These are phyloP conservation scores for Danielia reshetovae DNA, from an alignment of 805 yeast genomes.

Conservation along the genomic window DNA sequence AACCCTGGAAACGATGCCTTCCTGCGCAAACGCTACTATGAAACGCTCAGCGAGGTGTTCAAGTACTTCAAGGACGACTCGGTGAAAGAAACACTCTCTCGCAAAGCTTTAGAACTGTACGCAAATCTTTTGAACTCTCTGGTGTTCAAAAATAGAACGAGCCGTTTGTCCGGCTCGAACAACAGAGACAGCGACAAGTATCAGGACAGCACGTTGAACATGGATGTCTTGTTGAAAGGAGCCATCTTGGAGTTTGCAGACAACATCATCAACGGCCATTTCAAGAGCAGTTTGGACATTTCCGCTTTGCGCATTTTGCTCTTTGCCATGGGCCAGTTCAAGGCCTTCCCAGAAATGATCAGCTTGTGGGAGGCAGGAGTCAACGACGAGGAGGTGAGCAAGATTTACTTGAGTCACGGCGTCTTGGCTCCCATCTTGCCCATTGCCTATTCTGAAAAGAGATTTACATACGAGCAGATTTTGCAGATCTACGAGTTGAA, in stretches of 20 bases:
- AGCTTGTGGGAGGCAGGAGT: conserved; percentile 67
- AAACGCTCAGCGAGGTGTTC: conserved; percentile 7
- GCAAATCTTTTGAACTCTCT: conserved; percentile 12
- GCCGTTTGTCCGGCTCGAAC: conserved; percentile 27
- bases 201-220: conserved; percentile 19
- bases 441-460: conserved; percentile 56
- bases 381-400: conserved; percentile 36
- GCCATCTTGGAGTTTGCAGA: conserved; percentile 32
- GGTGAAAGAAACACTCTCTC: conserved; percentile 8
- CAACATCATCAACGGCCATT: conserved; percentile 25
- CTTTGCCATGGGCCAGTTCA: conserved; percentile 27
- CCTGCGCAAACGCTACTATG: conserved; percentile 2
- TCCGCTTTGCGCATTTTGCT: conserved; percentile 24
- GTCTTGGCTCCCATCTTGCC: conserved; percentile 70
- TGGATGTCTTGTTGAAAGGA: conserved; percentile 26
- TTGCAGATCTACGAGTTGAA: conserved; percentile 50
- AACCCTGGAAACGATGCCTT: conserved; percentile 3
- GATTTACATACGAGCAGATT: conserved; percentile 57
- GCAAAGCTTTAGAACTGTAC: conserved; percentile 10
- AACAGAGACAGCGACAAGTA: conserved; percentile 38
- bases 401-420: conserved; percentile 54
- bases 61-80: conserved; percentile 12
- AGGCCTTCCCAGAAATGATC: conserved; percentile 57
- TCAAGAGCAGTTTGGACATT: conserved; percentile 21
- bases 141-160: conserved; percentile 27